A percentile compares a stretch with the other conserved stretches of the same genome.
phyloP scores from a whole-genome alignment of 139 green algal species.

The Coccomyxa sp. region DNA sequence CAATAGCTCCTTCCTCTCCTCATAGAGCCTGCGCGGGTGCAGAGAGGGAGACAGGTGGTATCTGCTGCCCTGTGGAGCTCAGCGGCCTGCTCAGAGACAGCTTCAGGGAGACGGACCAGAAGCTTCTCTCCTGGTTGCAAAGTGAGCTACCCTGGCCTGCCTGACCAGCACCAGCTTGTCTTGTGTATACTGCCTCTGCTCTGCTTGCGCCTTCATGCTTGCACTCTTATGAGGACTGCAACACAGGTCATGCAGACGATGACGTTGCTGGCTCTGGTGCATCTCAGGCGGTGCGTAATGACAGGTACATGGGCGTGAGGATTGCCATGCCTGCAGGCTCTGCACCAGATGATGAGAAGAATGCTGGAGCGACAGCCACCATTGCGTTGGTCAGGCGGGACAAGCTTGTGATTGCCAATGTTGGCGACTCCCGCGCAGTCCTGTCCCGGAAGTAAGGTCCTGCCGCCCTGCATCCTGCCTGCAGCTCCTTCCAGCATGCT shows the following conservation, averaged over 20 bases:
- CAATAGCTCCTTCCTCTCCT: background rate
- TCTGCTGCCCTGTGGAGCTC: constrained; percentile 34
- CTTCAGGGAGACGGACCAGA: constrained; percentile 39
- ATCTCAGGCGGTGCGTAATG: background rate
- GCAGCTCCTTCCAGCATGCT: no score
- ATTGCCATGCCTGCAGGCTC: constrained; percentile 19
- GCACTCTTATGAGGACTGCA: background rate
- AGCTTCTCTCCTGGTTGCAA: constrained; percentile 40
- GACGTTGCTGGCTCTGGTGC: background rate
- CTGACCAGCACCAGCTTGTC: no score
- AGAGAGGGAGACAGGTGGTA: constrained; percentile 14
- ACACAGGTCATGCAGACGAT: background rate
- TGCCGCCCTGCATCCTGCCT: no score
- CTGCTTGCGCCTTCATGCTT: no score
- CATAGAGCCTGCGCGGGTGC: background rate
- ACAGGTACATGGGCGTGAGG: no score
- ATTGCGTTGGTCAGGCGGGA: constrained; percentile 38
- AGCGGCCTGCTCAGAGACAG: constrained; percentile 22
- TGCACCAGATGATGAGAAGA: constrained; percentile 19
- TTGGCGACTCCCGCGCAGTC: constrained; percentile 69
- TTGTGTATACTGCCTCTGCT: no score
- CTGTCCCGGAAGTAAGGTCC: constrained; percentile 39
- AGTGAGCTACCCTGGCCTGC: constrained; percentile 10
- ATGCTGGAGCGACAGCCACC: constrained; percentile 41
- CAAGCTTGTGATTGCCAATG: constrained; percentile 65